Evolutionary conservation across 805 yeast species (phyloP).

Genomic region (Suhomyces canberraensis): DNA sequence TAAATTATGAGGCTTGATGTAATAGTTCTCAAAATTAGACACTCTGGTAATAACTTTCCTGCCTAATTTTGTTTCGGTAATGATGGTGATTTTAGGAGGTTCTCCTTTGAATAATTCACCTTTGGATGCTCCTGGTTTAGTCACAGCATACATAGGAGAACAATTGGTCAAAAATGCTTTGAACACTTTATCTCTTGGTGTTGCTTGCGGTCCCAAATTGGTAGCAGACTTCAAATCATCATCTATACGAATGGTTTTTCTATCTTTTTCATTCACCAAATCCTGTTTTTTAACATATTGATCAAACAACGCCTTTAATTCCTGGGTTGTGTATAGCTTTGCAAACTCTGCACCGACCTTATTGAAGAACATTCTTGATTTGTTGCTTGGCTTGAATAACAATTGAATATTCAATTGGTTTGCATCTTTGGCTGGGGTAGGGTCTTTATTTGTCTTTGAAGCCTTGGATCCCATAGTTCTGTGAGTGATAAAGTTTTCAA

Average conservation of each 20-base stretch:
- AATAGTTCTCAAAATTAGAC: slow-evolving; percentile 63
- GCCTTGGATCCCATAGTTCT: slow-evolving; percentile 26
- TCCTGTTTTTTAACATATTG: slow-evolving; percentile 53
- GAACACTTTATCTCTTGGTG: slow-evolving; percentile 44
- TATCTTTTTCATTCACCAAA: slow-evolving; percentile 50
- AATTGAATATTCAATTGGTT: slow-evolving; percentile 30
- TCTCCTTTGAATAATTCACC: slow-evolving; percentile 54
- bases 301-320: slow-evolving; percentile 51
- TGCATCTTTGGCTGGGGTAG: slow-evolving; percentile 24
- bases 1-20: slow-evolving; percentile 59
- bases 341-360: slow-evolving; percentile 35
- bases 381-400: slow-evolving; percentile 55
- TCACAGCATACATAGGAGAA: slow-evolving; percentile 49
- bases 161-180: slow-evolving; percentile 45
- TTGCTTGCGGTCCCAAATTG: slow-evolving; percentile 24
- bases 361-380: slow-evolving; percentile 46
- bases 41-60: slow-evolving; percentile 76
- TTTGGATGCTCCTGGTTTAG: slow-evolving; percentile 41
- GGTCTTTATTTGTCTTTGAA: slow-evolving; percentile 10
- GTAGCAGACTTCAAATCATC: slow-evolving; percentile 47
- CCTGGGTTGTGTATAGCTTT: slow-evolving; percentile 48
- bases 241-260: slow-evolving; percentile 55
- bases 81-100: slow-evolving; percentile 62
- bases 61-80: slow-evolving; percentile 76
- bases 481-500: slow-evolving; percentile 66